phyloP scores from a whole-genome alignment of 441 rosid genomes.

The Populus trichocarpa region DNA sequence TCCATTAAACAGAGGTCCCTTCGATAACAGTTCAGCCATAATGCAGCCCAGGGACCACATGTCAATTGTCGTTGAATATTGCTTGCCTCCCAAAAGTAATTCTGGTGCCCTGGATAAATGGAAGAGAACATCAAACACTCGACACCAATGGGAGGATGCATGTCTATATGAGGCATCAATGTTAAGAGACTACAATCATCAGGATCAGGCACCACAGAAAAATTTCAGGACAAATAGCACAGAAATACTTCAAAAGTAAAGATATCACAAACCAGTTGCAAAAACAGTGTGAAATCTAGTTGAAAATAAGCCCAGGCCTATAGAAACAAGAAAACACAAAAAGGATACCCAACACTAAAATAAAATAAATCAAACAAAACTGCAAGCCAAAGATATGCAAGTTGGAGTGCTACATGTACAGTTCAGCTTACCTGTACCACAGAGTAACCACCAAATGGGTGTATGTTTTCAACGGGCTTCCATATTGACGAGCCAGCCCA shows the following conservation, averaged over 20 bases:
- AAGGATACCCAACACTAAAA: background rate
- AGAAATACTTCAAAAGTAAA: background rate
- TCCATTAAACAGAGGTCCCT: slow-evolving; percentile 91
- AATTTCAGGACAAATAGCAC: background rate
- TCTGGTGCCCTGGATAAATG: slow-evolving; percentile 84
- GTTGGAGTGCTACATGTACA: slow-evolving; percentile 1
- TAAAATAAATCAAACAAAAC: background rate
- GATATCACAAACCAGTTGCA: background rate
- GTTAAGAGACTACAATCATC: background rate
- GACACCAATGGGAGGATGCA: background rate
- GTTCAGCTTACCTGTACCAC: slow-evolving; percentile 89
- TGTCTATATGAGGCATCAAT: background rate
- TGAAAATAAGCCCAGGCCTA: background rate
- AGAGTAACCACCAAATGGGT: slow-evolving; percentile 98
- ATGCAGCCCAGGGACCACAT: slow-evolving; percentile 99
- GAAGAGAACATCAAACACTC: background rate
- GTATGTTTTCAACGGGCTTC: slow-evolving; percentile 94
- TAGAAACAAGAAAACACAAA: background rate
- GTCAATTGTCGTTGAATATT: slow-evolving; percentile 96
- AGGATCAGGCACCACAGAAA: background rate
- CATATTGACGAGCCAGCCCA: slow-evolving; percentile 98
- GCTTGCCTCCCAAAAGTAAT: slow-evolving; percentile 88
- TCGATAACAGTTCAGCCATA: slow-evolving; percentile 90
- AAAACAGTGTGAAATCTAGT: background rate
- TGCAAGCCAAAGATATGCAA: background rate